Evolutionary conservation across 331 rosid genomes (phyloP), one percentile per base, ranked within the genome.

Genomic region (Cydonia oblonga): DNA sequence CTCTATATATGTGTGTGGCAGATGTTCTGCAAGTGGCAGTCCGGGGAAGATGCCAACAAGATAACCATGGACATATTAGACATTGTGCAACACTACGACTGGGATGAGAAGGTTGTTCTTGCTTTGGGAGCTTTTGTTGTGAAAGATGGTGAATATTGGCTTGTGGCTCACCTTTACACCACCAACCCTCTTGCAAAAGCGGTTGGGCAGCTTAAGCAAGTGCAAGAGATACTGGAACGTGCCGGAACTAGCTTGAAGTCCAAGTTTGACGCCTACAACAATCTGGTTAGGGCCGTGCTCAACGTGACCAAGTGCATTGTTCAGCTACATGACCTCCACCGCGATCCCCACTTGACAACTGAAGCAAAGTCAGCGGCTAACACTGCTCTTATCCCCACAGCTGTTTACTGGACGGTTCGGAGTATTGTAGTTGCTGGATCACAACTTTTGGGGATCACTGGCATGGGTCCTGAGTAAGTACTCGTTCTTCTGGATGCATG

Each of bases 321-420:
- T 14, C 83, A 82, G 80, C 79, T 86, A 40, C 73, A 86, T 71
- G 87, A 88, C 52, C 79, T 90, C 70, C 93, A 81, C 4, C 61
- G 79, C 29, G 54, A 70, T 9, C 81, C 79, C 24, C 78, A 83
- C 76, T 72, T 83, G 53, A 66, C 85, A 32, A 35, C 73, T 10
- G 87, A 87, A 18, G 77, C 81, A 3, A 79, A 81, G 30, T 70
- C 74, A 23, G 5, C 63, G 28, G 9, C 74, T 35, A 76, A 84
- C 35, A 65, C 74, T 29, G 49, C 72, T 82, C 84, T 70, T 74
- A 79, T 90, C 70, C 92, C 93, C 11, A 74, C 78, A 18, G 89
- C 93, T 68, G 92, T 83, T 28, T 90, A 90, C 83, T 90, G 96
- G 96, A 82, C 84, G 62, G 79, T 88, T 79, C 77, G 93, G 29